phyloP scores from a whole-genome alignment of 352 stramenopile genomes.

The Globisporangium sylvaticum region DNA sequence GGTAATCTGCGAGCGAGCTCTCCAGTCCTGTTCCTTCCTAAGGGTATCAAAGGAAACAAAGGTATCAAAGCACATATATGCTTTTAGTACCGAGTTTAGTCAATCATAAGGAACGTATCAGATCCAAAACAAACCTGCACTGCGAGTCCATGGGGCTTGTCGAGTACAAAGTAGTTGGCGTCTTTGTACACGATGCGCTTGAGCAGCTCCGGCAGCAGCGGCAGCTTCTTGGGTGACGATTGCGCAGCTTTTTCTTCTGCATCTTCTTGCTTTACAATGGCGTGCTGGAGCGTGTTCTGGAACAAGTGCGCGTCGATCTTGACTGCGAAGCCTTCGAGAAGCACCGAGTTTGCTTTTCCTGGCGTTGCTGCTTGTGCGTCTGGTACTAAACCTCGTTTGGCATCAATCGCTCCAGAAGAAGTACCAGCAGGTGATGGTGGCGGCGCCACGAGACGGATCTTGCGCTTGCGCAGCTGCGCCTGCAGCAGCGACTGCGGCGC shows the following conservation, averaged over 20 bases:
- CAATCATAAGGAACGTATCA: neutral
- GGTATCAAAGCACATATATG: neutral
- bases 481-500: slow-evolving; percentile 60
- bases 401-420: neutral
- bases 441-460: slow-evolving; percentile 43
- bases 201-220: slow-evolving; percentile 17
- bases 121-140: slow-evolving; percentile 28
- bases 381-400: neutral
- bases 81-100: neutral
- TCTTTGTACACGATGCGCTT: slow-evolving; percentile 44
- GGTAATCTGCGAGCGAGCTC: slow-evolving; percentile 39
- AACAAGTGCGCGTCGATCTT: slow-evolving; percentile 55
- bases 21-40: slow-evolving; percentile 41
- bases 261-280: neutral
- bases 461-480: slow-evolving; percentile 57
- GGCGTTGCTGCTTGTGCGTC: neutral
- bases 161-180: slow-evolving; percentile 55
- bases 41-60: neutral
- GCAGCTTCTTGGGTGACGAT: neutral
- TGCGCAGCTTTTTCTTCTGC: neutral
- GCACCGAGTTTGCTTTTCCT: slow-evolving; percentile 29
- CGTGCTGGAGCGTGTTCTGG: slow-evolving; percentile 21
- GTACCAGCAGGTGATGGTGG: neutral
- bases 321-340: slow-evolving; percentile 38
- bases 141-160: slow-evolving; percentile 69